These are phyloP conservation scores for Dioscorea zingiberensis DNA, from an alignment of 106 monocot genomes.

Conservation along the genomic window DNA sequence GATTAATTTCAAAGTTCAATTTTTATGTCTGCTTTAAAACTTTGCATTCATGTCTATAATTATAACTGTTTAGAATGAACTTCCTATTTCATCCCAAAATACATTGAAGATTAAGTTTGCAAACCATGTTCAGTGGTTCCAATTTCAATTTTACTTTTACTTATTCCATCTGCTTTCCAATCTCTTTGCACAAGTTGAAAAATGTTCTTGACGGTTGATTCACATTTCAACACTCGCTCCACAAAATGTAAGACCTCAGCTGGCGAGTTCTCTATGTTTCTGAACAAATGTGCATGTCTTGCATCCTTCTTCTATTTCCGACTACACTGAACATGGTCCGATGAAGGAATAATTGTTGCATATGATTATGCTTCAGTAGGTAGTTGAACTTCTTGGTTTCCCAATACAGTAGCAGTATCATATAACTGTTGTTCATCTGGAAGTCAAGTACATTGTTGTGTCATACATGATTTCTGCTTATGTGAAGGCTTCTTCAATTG, in stretches of 20 bases:
- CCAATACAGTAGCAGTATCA: background rate
- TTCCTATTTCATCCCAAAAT: no score
- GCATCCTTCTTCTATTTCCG: constrained; percentile 48
- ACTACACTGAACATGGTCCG: constrained; percentile 13
- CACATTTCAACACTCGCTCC: constrained; percentile 6
- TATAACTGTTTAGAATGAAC: no score
- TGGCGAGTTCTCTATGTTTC: background rate
- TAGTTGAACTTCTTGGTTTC: no score
- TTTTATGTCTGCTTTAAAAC: no score
- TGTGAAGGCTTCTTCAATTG: no score
- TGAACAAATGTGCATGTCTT: constrained; percentile 7
- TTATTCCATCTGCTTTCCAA: constrained; percentile 47
- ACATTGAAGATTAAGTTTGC: no score
- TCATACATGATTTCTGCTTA: constrained; percentile 9
- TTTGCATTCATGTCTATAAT: no score
- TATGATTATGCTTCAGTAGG: no score
- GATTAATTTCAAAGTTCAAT: no score
- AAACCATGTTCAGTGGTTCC: no score
- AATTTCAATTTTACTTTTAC: constrained; percentile 8
- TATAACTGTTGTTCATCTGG: background rate
- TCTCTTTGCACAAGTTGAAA: constrained; percentile 13
- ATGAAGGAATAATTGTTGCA: no score
- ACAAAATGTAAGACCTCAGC: no score
- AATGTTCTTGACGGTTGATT: background rate
- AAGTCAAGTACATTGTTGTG: background rate